phyloP scores from a whole-genome alignment of 108 stramenopile genomes.

The Aureococcus anophagefferens region DNA sequence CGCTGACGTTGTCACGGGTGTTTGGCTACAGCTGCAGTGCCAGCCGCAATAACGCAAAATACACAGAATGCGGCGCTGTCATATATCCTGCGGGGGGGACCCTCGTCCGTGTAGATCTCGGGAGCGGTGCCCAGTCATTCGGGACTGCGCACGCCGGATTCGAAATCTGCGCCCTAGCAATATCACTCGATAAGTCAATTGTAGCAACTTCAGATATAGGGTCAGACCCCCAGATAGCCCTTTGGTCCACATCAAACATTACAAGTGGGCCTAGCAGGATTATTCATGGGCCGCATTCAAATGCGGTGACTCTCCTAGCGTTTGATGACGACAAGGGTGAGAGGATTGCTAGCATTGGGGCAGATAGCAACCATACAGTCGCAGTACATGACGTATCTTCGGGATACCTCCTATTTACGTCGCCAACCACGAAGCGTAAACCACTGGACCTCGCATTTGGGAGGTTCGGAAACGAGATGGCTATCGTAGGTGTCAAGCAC shows the following conservation, averaged over 20 bases:
- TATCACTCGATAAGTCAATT: too few species aligned
- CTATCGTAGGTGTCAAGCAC: conserved; percentile 16
- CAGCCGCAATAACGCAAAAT: not conserved
- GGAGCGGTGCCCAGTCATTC: not conserved
- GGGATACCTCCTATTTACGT: not conserved
- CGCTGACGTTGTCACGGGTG: not conserved
- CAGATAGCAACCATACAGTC: conserved; percentile 19
- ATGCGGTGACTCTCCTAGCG: too few species aligned
- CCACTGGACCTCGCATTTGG: conserved; percentile 12
- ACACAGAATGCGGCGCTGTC: not conserved
- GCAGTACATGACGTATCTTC: not conserved
- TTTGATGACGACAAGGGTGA: too few species aligned
- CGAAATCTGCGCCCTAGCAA: not conserved
- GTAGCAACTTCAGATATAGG: too few species aligned
- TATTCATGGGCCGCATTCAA: too few species aligned
- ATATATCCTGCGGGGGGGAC: not conserved
- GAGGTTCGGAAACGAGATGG: not conserved
- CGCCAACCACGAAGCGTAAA: not conserved
- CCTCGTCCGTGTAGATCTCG: not conserved
- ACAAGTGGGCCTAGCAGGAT: too few species aligned
- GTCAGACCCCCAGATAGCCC: too few species aligned
- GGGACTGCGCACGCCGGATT: not conserved
- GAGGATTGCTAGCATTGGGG: not conserved
- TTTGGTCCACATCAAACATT: too few species aligned
- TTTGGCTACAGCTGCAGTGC: not conserved